phyloP scores from a whole-genome alignment of 768 basidiomycete species.

The Leccinum truebloodii region DNA sequence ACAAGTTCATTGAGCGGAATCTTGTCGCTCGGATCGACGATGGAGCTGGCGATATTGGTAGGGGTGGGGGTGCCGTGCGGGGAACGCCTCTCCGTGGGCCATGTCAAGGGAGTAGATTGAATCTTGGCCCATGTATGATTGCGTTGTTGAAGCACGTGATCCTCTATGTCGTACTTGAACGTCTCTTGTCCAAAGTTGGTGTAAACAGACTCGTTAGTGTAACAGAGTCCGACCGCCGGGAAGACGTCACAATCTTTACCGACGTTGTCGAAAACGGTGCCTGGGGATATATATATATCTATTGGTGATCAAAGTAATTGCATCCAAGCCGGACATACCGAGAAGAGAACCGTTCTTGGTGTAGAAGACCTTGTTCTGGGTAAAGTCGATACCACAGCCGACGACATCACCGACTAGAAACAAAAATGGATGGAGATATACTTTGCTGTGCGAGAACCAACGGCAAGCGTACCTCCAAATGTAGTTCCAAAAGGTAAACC shows the following conservation, averaged over 20 bases:
- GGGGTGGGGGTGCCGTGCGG: slow-evolving; percentile 9
- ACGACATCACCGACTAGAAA: slow-evolving; percentile 77
- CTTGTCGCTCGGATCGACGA: slow-evolving; percentile 52
- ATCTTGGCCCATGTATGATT: slow-evolving; percentile 68
- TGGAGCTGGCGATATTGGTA: slow-evolving; percentile 4
- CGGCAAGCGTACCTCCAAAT: slow-evolving; percentile 66
- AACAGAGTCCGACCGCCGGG: slow-evolving; percentile 88
- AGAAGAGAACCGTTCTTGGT: slow-evolving; percentile 84
- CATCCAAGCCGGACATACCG: slow-evolving; percentile 39
- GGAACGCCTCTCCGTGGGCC: slow-evolving; percentile 31
- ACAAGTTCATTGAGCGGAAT: slow-evolving; percentile 72
- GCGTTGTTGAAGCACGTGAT: slow-evolving; percentile 73
- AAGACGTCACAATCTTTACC: slow-evolving; percentile 68
- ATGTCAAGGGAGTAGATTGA: slow-evolving; percentile 54
- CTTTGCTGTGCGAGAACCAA: neutral
- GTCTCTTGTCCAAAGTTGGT: slow-evolving; percentile 87
- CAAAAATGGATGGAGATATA: slow-evolving; percentile 7
- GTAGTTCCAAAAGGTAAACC: slow-evolving; percentile 75
- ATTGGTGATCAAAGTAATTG: slow-evolving; percentile 13
- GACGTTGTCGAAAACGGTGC: slow-evolving; percentile 69
- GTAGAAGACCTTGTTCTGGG: slow-evolving; percentile 76
- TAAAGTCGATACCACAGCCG: slow-evolving; percentile 93
- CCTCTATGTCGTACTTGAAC: slow-evolving; percentile 91
- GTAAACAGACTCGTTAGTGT: slow-evolving; percentile 72
- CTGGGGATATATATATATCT: slow-evolving; percentile 35